Conservation (phyloP, 2,329 filamentous ascomycete species). For the Penicillium sp. region DNA sequence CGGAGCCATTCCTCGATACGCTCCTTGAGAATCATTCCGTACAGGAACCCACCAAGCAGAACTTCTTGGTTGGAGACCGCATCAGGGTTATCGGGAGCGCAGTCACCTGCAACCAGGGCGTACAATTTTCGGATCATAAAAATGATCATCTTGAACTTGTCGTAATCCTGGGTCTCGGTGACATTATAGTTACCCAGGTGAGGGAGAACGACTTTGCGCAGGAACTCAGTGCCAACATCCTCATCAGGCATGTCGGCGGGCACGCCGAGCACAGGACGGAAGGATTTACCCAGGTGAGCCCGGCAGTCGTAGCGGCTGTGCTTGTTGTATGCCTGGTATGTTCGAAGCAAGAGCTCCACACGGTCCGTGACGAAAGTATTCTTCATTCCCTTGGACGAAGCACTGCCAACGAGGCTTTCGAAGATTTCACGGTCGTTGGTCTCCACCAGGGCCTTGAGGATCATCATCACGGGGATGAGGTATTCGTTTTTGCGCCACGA, state of each 20-base stretch:
- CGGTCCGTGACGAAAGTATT: conserved; percentile 95
- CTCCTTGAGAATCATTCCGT: conserved; percentile 94
- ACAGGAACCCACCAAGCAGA: conserved; percentile 86
- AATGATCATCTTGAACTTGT: conserved; percentile 91
- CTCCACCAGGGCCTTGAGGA: conserved; percentile 89
- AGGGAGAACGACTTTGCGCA: conserved; percentile 84
- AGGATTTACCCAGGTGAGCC: conserved; percentile 85
- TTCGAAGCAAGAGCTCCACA: conserved; percentile 84
- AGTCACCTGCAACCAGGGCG: conserved; percentile 86
- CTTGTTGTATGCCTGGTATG: conserved; percentile 86
- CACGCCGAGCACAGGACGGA: conserved; percentile 81
- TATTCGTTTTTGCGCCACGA: conserved; percentile 98
- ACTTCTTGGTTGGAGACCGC: conserved; percentile 96
- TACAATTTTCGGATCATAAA: conserved; percentile 98
- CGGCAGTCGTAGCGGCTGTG: conserved; percentile 80
- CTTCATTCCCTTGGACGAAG: conserved; percentile 71
- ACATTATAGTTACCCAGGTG: conserved; percentile 86
- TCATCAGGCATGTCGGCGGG: conserved; percentile 81
- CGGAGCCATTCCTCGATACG: conserved; percentile 83
- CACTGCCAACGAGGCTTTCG: conserved; percentile 80
- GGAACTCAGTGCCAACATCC: conserved; percentile 85
- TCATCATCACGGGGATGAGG: conserved; percentile 93
- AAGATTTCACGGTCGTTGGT: conserved; percentile 97
- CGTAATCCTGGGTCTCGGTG: conserved; percentile 75
- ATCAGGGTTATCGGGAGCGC: conserved; percentile 91